Evolutionary conservation across 345 rosid species (phyloP).

Genomic region (Streptanthus diversifolius): DNA sequence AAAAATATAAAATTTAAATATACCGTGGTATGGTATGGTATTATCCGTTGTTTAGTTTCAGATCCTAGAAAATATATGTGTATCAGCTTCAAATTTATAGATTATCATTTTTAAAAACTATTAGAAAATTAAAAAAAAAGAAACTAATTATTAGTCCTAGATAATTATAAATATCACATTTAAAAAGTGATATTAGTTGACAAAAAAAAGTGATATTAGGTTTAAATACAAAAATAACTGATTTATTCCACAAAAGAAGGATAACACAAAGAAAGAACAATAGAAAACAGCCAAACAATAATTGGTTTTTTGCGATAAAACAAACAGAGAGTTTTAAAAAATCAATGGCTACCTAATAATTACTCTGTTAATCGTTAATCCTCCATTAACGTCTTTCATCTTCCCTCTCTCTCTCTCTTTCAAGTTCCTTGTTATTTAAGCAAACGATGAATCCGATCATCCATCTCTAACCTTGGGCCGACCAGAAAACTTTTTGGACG

Average conservation of each 20-base stretch:
- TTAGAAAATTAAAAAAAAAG: no score
- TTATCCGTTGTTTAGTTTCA: no score
- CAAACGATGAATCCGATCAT: constrained; percentile 16
- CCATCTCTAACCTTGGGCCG: constrained; percentile 37
- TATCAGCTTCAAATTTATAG: no score
- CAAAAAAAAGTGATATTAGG: constrained; percentile 8
- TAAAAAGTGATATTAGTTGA: no score
- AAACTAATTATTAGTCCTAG: neutral
- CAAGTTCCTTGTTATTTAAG: constrained; percentile 28
- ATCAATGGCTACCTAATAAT: constrained; percentile 25
- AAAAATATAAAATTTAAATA: no score
- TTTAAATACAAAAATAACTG: constrained; percentile 17
- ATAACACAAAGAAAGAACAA: constrained; percentile 11
- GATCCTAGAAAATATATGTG: no score
- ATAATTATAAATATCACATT: neutral
- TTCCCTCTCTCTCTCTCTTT: constrained; percentile 21
- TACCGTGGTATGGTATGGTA: no score
- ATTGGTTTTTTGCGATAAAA: constrained; percentile 24
- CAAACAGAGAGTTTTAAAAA: constrained; percentile 13
- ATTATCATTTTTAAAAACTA: no score
- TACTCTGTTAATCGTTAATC: constrained; percentile 34
- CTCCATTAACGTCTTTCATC: constrained; percentile 17
- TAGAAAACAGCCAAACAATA: constrained; percentile 25
- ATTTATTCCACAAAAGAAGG: constrained; percentile 33
- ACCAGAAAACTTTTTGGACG: constrained; percentile 32